Evolutionary conservation across 2,329 filamentous ascomycete species (phyloP), one percentile per base, ranked within the genome.

Genomic region (Diaporthe nobilis): DNA sequence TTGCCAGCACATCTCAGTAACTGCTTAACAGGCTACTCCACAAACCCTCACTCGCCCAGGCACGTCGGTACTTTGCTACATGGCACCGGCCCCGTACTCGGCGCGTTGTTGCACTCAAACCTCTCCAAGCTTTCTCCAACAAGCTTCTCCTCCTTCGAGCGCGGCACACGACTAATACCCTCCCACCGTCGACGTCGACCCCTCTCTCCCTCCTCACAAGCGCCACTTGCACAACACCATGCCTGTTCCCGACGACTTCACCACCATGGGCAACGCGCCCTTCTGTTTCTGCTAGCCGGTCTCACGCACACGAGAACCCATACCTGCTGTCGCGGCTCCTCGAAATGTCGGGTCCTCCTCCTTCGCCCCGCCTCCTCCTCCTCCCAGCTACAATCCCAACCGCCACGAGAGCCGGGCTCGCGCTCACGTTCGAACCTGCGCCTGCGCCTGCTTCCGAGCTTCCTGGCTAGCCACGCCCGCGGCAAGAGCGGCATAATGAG

Each of bases 261-360:
- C 37, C 49, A 42, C 47, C 34, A 55, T 70, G 65, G 65, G 65
- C 65, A 39, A 25, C n/a, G n/a, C 28, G 65, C 49, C 47, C n/a
- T 70, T 15, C 9, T 22, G 34, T 42, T 13, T 34, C 34, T 70
- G 65, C 34, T 70, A 70, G 49, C 65, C 17, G 8, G 31, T 39
- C 34, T 42, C 65, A n/a, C 65, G 22, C 65, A 42, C 34, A 6
- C 34, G 34, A 42, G 37, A 49, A 61, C 49, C 31, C 31, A 6
- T n/a, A 39, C 15, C 9, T 53, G 47, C 28, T 42, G 42, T 61
- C 22, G 44, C 60, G 37, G 44, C 39, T 57, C 49, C 74, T 75
- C 60, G 72, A 72, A 42, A 76, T 76, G 75, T 74, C 75, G 63
- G 31, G 42, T 76, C 72, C 57, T 57, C 72, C 73, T 60, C 51